Base-by-base conservation (phyloP, 306 rosid genomes). In the Lagenaria siceraria region DNA sequence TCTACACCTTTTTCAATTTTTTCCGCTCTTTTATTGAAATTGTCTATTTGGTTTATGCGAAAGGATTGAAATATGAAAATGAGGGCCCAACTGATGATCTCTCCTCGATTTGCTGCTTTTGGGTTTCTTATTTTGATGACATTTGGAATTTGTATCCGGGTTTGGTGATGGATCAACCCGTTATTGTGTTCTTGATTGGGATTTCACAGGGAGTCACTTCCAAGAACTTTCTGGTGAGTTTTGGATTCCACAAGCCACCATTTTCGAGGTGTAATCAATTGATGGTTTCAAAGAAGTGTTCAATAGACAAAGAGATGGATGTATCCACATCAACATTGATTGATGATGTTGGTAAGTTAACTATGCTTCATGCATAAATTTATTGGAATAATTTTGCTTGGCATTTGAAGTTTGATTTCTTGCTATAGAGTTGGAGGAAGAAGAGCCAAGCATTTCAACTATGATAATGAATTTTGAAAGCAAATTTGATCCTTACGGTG, bases 401-500 rank as follows among this genome's bases (percentile, higher is more conserved):
- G 69, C 33, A 77, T 29, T 77, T 81, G 31, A 51, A 11, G 10
- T 68, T 70, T 78, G 36, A 29, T 66, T 29, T 76, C 75, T 79
- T 72, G 56, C 81, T 68, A 61, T 80, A 91, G 96, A 86, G 69
- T 77, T 80, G 82, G 88, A 79, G 86, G 79, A 68, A 63, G 49
- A 75, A 74, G 93, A 90, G 82, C 93, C 96, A 13, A 82, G 88
- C 54, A 76, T 94, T 72, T 88, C 98, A 51, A 94, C 97, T 15
- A 66, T 84, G 75, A 77, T 94, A 82, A 81, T 94, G 96, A 92
- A 92, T 84, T 88, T 90, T 46, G 96, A 88, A 82, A 87, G 73
- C 78, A 82, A 87, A 82, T 90, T 86, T 71, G 98, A 92, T 89
- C 97, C 96, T 80, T 94, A 80, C 72, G 86, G 85, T 72, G 90